phyloP scores from a whole-genome alignment of 2,329 filamentous ascomycete species.

The Cercospora citrullina region DNA sequence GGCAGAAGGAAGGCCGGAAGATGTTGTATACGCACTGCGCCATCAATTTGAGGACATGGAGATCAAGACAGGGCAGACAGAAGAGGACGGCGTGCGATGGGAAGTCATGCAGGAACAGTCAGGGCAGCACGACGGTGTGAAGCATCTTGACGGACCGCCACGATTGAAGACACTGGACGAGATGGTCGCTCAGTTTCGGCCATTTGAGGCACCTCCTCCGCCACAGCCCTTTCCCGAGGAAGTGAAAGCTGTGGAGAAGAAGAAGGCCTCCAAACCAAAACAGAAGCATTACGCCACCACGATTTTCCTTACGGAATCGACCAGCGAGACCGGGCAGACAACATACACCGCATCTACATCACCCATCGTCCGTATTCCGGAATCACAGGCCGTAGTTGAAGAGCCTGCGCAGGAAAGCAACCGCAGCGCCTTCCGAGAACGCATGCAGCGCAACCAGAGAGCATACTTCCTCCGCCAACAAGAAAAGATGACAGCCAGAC shows the following conservation, averaged over 20 bases:
- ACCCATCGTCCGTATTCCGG: slow-evolving; percentile 49
- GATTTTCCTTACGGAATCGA: slow-evolving; percentile 54
- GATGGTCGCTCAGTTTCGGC: slow-evolving; percentile 56
- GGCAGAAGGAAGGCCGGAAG: slow-evolving; percentile 45
- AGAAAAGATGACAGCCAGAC: slow-evolving; percentile 20
- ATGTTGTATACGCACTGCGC: slow-evolving; percentile 50
- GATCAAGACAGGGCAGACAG: slow-evolving; percentile 27
- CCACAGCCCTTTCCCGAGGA: slow-evolving; percentile 58
- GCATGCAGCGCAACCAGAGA: slow-evolving; percentile 64
- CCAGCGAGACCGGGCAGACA: slow-evolving; percentile 51
- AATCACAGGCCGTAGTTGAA: slow-evolving; percentile 36
- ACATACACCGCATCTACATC: slow-evolving; percentile 55
- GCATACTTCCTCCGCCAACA: slow-evolving; percentile 44
- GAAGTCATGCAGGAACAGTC: slow-evolving; percentile 40
- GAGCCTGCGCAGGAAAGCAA: slow-evolving; percentile 13
- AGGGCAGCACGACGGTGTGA: slow-evolving; percentile 37
- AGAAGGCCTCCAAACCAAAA: slow-evolving; percentile 22
- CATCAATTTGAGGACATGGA: slow-evolving; percentile 44
- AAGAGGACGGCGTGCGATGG: slow-evolving; percentile 42
- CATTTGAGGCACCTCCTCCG: slow-evolving; percentile 81
- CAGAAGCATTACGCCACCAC: slow-evolving; percentile 48
- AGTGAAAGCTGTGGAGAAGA: slow-evolving; percentile 22
- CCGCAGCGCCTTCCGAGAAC: slow-evolving; percentile 63
- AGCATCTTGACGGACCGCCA: slow-evolving; percentile 34
- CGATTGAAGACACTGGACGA: slow-evolving; percentile 42